A percentile compares a stretch with the other conserved stretches of the same genome.
Evolutionary conservation across 495 filamentous ascomycete genomes (phyloP).

Genomic region (Bombardia bombarda): DNA sequence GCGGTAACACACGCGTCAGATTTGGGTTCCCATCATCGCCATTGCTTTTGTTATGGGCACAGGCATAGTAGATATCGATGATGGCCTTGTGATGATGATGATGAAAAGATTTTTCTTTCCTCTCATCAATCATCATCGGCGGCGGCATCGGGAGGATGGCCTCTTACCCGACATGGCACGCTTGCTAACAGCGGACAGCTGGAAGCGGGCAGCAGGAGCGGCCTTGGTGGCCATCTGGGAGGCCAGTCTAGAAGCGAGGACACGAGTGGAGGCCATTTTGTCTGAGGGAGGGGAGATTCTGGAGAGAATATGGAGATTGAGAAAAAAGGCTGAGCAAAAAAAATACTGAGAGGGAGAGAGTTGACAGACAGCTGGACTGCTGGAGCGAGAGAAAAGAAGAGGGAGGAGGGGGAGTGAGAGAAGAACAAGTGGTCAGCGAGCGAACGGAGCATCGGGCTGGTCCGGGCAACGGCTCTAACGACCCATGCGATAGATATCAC

Average conservation of each 20-base stretch:
- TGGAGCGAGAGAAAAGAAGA: constrained; percentile 26
- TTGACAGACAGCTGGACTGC: constrained; percentile 26
- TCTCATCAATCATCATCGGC: no score
- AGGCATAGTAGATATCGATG: no score
- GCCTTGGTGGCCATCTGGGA: constrained; percentile 68
- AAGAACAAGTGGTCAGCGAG: constrained; percentile 26
- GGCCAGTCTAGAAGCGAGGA: constrained; percentile 58
- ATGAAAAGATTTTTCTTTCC: no score
- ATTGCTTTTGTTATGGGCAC: no score
- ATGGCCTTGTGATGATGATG: no score
- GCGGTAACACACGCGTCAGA: constrained; percentile 2
- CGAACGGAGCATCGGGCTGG: constrained; percentile 28
- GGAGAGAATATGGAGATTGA: constrained; percentile 30
- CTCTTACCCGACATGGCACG: constrained; percentile 56
- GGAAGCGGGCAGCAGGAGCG: constrained; percentile 57
- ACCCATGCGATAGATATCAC: constrained; percentile 13
- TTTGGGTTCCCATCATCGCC: background rate
- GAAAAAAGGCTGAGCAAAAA: constrained; percentile 25
- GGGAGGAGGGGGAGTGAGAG: constrained; percentile 4
- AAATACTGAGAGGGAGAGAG: constrained; percentile 4
- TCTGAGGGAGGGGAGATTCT: constrained; percentile 36
- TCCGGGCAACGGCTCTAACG: constrained; percentile 27
- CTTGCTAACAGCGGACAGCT: no score
- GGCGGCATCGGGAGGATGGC: background rate
- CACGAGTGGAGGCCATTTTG: constrained; percentile 68